Evolutionary conservation across 441 rosid species (phyloP).

Genomic region (Rhodomyrtus psidioides): DNA sequence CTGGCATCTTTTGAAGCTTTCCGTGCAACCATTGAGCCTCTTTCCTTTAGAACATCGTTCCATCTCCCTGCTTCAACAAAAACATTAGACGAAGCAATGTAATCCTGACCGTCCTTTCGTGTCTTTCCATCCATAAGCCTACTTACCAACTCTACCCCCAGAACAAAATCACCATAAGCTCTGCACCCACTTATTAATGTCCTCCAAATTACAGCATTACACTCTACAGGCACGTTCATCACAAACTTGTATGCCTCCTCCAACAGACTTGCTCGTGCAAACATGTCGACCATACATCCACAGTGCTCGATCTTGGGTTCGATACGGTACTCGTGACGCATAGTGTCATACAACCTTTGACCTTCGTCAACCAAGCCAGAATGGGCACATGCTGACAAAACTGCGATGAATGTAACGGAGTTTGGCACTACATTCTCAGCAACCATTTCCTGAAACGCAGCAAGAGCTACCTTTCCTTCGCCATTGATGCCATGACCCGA

Average conservation of each 20-base stretch:
- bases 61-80: too few relatives aligned
- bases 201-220: too few relatives aligned
- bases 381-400: slow-evolving; percentile 25
- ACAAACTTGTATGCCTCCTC: slow-evolving; percentile 31
- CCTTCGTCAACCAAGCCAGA: slow-evolving; percentile 30
- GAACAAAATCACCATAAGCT: too few relatives aligned
- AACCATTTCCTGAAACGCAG: slow-evolving; percentile 20
- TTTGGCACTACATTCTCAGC: slow-evolving; percentile 24
- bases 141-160: too few relatives aligned
- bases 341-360: slow-evolving; percentile 10
- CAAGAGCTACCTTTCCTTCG: slow-evolving; percentile 22
- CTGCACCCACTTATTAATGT: too few relatives aligned
- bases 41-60: too few relatives aligned
- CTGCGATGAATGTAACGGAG: slow-evolving; percentile 26
- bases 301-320: slow-evolving; percentile 23
- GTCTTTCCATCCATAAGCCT: too few relatives aligned
- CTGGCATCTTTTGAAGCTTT: too few relatives aligned
- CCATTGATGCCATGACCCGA: slow-evolving; percentile 35
- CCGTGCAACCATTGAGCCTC: too few relatives aligned
- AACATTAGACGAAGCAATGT: too few relatives aligned
- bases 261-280: slow-evolving; percentile 25
- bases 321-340: slow-evolving; percentile 17
- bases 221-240: too few relatives aligned
- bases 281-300: slow-evolving; percentile 32
- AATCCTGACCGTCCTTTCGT: too few relatives aligned